Evolutionary conservation across 768 basidiomycete genomes (phyloP).

Genomic region (Phlegmacium glaucopus): DNA sequence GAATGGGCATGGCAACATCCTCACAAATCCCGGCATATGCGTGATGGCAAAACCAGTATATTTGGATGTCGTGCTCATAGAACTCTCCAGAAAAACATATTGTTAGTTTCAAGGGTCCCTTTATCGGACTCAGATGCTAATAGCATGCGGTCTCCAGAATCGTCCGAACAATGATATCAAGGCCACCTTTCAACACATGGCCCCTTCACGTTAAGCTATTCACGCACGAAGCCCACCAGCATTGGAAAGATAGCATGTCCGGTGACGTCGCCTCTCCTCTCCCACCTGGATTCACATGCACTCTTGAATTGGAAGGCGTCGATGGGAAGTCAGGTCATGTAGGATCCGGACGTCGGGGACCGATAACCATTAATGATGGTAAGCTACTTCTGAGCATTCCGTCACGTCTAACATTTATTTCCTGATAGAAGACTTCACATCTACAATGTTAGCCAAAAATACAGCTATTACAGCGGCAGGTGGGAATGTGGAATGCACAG

Average conservation of each 20-base stretch:
- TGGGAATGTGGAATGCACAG: constrained; percentile 35
- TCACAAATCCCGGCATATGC: constrained; percentile 61
- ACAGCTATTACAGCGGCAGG: constrained; percentile 36
- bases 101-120: constrained; percentile 30
- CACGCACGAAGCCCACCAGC: constrained; percentile 53
- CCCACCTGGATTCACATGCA: constrained; percentile 49
- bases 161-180: constrained; percentile 58
- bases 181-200: constrained; percentile 67
- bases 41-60: constrained; percentile 37
- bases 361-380: constrained; percentile 62
- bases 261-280: constrained; percentile 25
- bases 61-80: constrained; percentile 31
- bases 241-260: constrained; percentile 42
- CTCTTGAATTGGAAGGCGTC: constrained; percentile 63
- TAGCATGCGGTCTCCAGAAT: constrained; percentile 35
- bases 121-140: neutral
- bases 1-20: constrained; percentile 90
- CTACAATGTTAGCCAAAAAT: constrained; percentile 46
- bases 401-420: neutral
- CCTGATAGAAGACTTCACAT: constrained; percentile 44
- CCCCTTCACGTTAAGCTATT: constrained; percentile 77
- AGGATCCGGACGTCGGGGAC: constrained; percentile 52
- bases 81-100: constrained; percentile 44
- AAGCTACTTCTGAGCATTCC: neutral
- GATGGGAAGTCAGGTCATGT: constrained; percentile 56